Conservation (phyloP, 176 grass and related monocot genomes). For the Dactylis glomerata region DNA sequence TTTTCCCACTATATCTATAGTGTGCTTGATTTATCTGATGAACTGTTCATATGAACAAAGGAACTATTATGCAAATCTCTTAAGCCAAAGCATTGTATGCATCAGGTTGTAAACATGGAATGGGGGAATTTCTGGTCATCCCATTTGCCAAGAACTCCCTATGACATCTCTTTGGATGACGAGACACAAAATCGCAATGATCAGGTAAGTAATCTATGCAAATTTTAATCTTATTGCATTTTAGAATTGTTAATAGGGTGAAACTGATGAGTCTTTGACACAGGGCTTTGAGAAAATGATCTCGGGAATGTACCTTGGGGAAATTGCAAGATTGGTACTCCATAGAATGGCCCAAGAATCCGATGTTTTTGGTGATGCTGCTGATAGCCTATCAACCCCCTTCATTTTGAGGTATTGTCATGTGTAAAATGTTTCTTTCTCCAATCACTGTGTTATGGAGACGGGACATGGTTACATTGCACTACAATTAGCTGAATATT, state of each 20-base stretch:
- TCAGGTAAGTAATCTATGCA: constrained; percentile 45
- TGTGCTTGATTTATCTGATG: constrained; percentile 5
- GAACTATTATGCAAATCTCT: constrained; percentile 3
- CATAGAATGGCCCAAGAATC: constrained; percentile 66
- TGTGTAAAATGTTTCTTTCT: not conserved
- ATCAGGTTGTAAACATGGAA: constrained; percentile 98
- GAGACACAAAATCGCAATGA: constrained; percentile 83
- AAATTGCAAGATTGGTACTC: constrained; percentile 80
- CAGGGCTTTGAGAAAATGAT: constrained; percentile 99
- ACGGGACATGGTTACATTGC: not conserved
- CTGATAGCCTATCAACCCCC: constrained; percentile 49
- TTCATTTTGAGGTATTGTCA: constrained; percentile 72
- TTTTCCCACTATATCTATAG: constrained; percentile 26
- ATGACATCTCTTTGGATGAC: constrained; percentile 77
- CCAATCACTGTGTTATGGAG: not conserved
- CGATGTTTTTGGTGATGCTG: constrained; percentile 64
- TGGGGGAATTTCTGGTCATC: constrained; percentile 99
- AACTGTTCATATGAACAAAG: not conserved
- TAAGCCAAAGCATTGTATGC: not conserved
- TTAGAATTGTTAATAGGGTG: not conserved
- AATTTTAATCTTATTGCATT: not conserved
- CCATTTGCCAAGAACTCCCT: constrained; percentile 81
- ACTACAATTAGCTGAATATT: not conserved
- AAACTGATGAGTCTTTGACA: not conserved
- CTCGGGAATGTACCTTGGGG: constrained; percentile 91